Conservation (phyloP, 169 alveolate genomes). For the Cryptosporidium bovis region DNA sequence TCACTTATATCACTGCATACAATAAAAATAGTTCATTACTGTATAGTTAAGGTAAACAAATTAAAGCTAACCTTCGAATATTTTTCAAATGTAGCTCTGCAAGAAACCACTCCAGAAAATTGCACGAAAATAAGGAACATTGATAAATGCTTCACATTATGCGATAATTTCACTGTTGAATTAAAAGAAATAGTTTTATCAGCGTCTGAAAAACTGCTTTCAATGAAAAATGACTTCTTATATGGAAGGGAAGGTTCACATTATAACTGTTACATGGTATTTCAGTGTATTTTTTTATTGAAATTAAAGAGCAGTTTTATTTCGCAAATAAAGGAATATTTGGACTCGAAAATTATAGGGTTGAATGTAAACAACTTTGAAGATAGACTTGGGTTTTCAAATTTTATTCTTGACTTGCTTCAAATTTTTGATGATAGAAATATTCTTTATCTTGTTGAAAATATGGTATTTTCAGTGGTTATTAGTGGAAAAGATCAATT, state of each 20-base stretch:
- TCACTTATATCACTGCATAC: slow-evolving; percentile 1
- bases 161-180: slow-evolving; percentile 30
- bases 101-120: neutral
- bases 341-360: slow-evolving; percentile 9
- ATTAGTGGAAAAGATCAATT: slow-evolving; percentile 16
- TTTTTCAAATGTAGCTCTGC: slow-evolving; percentile 5
- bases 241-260: slow-evolving; percentile 18
- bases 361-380: neutral
- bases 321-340: neutral
- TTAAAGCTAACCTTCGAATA: neutral
- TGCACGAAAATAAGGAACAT: neutral
- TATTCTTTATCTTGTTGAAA: neutral
- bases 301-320: slow-evolving; percentile 30
- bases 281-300: slow-evolving; percentile 32
- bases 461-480: slow-evolving; percentile 15
- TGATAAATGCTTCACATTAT: slow-evolving; percentile 12
- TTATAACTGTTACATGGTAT: slow-evolving; percentile 2
- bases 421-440: slow-evolving; percentile 11
- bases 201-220: slow-evolving; percentile 19
- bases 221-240: neutral
- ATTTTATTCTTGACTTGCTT: slow-evolving; percentile 5
- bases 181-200: neutral
- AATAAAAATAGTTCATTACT: slow-evolving; percentile 30
- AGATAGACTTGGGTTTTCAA: slow-evolving; percentile 35
- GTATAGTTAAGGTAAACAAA: slow-evolving; percentile 10